Base-by-base conservation (phyloP, 1,284 basidiomycete genomes). In the Inonotus obliquus region DNA sequence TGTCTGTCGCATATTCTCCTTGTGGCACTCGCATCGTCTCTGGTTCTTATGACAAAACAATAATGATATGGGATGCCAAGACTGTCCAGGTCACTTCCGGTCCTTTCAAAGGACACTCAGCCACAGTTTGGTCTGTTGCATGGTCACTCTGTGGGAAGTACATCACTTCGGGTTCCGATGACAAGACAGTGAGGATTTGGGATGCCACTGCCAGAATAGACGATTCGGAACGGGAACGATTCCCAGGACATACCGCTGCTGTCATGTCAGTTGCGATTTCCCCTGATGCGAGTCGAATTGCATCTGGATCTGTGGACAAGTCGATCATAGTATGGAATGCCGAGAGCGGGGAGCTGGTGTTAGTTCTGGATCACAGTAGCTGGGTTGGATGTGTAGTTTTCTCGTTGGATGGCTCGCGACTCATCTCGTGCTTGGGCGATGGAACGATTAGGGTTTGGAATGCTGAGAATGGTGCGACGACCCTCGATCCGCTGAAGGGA, bases 281-380 rank as follows among this genome's bases (percentile, higher is more conserved):
- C 10, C 41, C 58, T 4, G 58, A 54, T 58, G 66, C 66, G 37
- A 39, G 41, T 17, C 41, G 41, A 14, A 44, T 44, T 19, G 41
- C 41, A 19, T 44, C 41, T 44, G 41, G 1, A 13, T 44, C 41
- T 44, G 4, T 19, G 25, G 70, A 71, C 62, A 47, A 53, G 1
- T 60, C 62, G 3, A 60, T 72, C 23, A 55, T 67, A 25, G 29
- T 72, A 2, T 73, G 71, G 72, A 62, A 70, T 56, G 61, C 62
- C 1, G 19, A 41, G 41, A 61, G n/a, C 17, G 58, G 58, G 14
- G 13, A 60, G 9, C 10, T 11, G 9, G 41, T 44, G 14, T 44
- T 44, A 19, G 13, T 44, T 13, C 38, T 44, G 41, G 41, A 14
- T 19, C 41, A 44, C 5, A 21, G 21, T 17, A 37, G 32, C 7